These are phyloP conservation scores for Lasiodiplodia hormozganensis DNA, from an alignment of 2,329 filamentous ascomycete genomes.

Conservation along the genomic window DNA sequence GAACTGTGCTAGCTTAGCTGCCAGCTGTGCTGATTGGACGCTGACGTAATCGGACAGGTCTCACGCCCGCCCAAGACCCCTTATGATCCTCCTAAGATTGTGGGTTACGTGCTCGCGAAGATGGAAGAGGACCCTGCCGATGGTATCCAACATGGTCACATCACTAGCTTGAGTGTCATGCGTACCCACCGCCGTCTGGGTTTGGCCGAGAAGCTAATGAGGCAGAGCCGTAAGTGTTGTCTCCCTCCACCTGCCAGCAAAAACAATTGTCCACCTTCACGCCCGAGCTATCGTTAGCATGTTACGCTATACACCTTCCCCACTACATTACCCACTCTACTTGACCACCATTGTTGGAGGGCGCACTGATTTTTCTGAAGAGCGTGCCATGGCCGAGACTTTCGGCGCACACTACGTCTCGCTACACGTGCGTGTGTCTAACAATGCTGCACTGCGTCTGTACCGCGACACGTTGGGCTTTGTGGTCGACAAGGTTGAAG, in stretches of 20 bases:
- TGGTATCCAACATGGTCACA: conserved; percentile 92
- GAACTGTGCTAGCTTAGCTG: not conserved
- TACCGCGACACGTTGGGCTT: conserved; percentile 94
- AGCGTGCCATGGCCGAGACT: conserved; percentile 95
- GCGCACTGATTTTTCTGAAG: conserved; percentile 50
- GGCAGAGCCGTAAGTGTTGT: conserved; percentile 79
- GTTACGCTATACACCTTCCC: not conserved
- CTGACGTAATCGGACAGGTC: conserved; percentile 53
- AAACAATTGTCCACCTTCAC: not conserved
- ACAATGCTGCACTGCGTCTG: conserved; percentile 86
- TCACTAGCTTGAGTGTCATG: conserved; percentile 95
- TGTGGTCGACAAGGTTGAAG: conserved; percentile 82
- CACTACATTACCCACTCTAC: not conserved
- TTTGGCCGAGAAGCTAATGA: conserved; percentile 96
- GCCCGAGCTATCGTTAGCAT: not conserved
- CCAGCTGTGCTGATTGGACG: not conserved
- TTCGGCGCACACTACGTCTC: conserved; percentile 92
- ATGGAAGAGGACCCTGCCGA: conserved; percentile 98
- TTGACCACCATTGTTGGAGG: not conserved
- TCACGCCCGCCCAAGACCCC: conserved; percentile 76
- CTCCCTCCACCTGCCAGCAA: not conserved
- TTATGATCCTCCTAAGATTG: conserved; percentile 94
- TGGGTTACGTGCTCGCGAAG: conserved; percentile 98
- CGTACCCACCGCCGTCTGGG: conserved; percentile 89
- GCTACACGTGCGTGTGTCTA: conserved; percentile 93